Base-by-base conservation (phyloP, 2,329 filamentous ascomycete species). In the Metarhizium brunneum region DNA sequence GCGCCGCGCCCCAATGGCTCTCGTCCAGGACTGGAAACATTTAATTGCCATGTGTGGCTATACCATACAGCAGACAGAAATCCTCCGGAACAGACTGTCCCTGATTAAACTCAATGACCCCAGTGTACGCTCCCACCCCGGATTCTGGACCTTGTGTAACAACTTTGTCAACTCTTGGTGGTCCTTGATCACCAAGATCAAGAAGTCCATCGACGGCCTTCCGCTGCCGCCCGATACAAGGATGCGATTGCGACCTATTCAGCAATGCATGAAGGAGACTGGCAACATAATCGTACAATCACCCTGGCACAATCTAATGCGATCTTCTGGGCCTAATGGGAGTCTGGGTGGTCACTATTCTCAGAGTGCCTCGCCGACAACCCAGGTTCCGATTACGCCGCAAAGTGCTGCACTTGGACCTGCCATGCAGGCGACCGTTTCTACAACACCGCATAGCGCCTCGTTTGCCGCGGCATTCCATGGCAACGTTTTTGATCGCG, bases 361-460 rank as follows among this genome's bases (percentile, higher is more conserved):
- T 25, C 61, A 66, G 18, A 60, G 61, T 45, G 62, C 64, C 56
- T 69, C 67, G 20, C 65, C 61, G 60, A 56, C 66, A 58, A 32
- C 53, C 25, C 64, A 67, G 54, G 66, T 75, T 42, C 91, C 92
- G 8, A 90, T 94, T 64, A 96, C 92, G 1, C 92, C 92, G 7
- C 81, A 96, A 59, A 94, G 89, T 63, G 92, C 91, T 16, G 92
- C 92, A 1, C 77, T 96, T 5, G 92, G 92, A 0, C 90, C 92
- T 6, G 92, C 92, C 20, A 89, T 91, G 54, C 91, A 95, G 70
- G 91, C 92, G 1, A 96, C 90, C 0, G 86, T 96, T 11, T 88
- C 90, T 4, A 88, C 81, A 2, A 89, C 84, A 0, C 83, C 84
- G 10, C 77, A 83, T 64, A 81, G 75, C 57, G 77, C 73, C 2